Evolutionary conservation across 1,139 yeast species (phyloP).

Genomic region (Zygotorulaspora mrakii): DNA sequence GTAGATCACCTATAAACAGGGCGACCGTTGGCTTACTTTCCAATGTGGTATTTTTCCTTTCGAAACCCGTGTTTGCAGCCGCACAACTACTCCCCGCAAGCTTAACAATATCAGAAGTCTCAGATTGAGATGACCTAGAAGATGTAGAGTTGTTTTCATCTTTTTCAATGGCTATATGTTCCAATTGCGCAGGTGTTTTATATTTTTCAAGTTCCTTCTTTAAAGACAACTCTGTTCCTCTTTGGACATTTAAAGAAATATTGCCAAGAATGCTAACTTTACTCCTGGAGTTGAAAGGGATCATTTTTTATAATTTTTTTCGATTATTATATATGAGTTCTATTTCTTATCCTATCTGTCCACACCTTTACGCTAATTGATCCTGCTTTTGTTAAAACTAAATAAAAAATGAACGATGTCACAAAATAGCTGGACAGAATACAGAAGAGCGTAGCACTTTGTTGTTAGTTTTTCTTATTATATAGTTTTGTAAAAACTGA

Average conservation of each 20-base stretch:
- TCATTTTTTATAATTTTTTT: too few species aligned
- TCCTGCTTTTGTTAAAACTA: too few species aligned
- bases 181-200: constrained; percentile 2
- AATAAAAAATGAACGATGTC: too few species aligned
- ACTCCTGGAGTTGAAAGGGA: constrained; percentile 7
- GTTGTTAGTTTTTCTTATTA: too few species aligned
- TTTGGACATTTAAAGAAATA: constrained; percentile 21
- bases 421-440: too few species aligned
- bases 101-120: constrained; percentile 31
- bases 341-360: too few species aligned
- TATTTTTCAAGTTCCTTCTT: constrained; percentile 8
- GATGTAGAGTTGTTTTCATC: constrained; percentile 18
- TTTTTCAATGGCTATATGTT: constrained; percentile 4
- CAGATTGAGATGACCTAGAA: constrained; percentile 25
- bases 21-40: constrained; percentile 32
- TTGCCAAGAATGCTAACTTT: constrained; percentile 15
- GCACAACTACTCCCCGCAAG: constrained; percentile 17
- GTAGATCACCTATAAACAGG: constrained; percentile 50
- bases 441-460: too few species aligned
- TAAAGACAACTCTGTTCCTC: constrained; percentile 7
- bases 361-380: too few species aligned
- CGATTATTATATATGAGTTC: too few species aligned
- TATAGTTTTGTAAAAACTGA: too few species aligned
- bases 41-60: constrained; percentile 8
- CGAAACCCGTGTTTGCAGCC: constrained; percentile 1